These are phyloP conservation scores for Daldinia eschscholtzii DNA, from an alignment of 2,329 filamentous ascomycete genomes.

Conservation along the genomic window DNA sequence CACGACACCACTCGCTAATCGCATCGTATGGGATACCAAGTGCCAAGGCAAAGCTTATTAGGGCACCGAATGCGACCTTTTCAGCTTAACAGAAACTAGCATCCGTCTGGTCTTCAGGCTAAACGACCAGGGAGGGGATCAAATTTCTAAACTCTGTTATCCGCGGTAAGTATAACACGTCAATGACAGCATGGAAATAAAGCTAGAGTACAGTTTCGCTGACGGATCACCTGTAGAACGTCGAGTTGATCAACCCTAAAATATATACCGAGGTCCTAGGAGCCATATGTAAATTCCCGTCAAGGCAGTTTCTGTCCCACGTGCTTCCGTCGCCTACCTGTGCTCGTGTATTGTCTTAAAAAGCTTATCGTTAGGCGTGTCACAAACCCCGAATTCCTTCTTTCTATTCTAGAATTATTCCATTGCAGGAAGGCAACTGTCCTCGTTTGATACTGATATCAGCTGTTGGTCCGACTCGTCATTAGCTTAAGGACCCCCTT, in stretches of 20 bases:
- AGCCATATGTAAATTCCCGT: constrained; percentile 3
- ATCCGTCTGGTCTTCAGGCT: not conserved
- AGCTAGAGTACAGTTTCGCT: not conserved
- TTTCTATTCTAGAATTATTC: constrained; percentile 39
- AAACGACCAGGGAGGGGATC: not conserved
- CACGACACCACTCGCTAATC: not conserved
- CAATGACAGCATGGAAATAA: not conserved
- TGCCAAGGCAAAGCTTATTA: constrained; percentile 12
- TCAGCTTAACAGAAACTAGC: constrained; percentile 1
- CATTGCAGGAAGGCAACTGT: constrained; percentile 30
- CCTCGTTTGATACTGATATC: not conserved
- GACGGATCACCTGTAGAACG: constrained; percentile 3
- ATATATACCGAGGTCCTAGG: constrained; percentile 12
- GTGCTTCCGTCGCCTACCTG: constrained; percentile 16
- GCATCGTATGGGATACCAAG: constrained; percentile 4
- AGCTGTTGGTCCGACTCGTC: constrained; percentile 22
- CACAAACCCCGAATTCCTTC: constrained; percentile 12
- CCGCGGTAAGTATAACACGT: not conserved
- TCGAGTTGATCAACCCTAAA: constrained; percentile 2
- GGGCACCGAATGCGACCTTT: not conserved
- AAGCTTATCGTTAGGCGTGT: constrained; percentile 16
- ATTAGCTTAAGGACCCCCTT: constrained; percentile 19
- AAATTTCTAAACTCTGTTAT: constrained; percentile 2
- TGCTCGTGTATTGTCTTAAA: constrained; percentile 2
- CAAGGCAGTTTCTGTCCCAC: constrained; percentile 3